Base-by-base conservation (phyloP, 768 basidiomycete genomes). In the Boletales sp. region DNA sequence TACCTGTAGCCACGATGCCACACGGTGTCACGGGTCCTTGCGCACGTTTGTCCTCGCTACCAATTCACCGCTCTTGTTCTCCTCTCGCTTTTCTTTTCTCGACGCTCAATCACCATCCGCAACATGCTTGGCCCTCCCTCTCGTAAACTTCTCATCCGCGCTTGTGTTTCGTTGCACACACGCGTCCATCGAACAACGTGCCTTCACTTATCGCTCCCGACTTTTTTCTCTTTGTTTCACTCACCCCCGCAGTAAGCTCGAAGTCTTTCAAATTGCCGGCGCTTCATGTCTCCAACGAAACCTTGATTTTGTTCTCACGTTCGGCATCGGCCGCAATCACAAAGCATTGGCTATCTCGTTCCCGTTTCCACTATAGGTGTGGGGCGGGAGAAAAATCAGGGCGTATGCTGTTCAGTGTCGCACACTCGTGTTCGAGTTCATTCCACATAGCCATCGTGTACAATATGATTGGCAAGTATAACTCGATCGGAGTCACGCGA, bases 1-100 rank as follows among this genome's bases (percentile, higher is more conserved):
- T 62, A 66, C 40, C 30, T 5, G 14, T 4, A 15, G 18, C 45
- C 63, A 52, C 56, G 52, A 57, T 52, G 51, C 48, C 47, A 49
- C 18, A 54, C 63, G 66, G 68, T 68, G 68, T 43, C 68, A 64
- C 40, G 66, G 68, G 66, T 68, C 68, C 54, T 47, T 14, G 64
- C 68, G 68, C 66, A 68, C 66, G 66, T 68, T 69, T 61, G 66
- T 61, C 54, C 55, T 44, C 52, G 36, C 58, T 51, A 44, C 55
- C 54, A 37, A 30, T 35, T 15, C 36, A 36, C 43, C 19, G 12
- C 46, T 31, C 15, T 18, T 41, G n/a, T 29, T 41, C 27, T 45
- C 56, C 47, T 40, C 46, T 58, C 40, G 43, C 51, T 42, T 48
- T 48, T 40, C 38, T 41, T 37, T 50, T 40, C 55, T 42, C 43